Evolutionary conservation across 495 filamentous ascomycete genomes (phyloP).

Genomic region (Pseudoneurospora amorphoporcata): DNA sequence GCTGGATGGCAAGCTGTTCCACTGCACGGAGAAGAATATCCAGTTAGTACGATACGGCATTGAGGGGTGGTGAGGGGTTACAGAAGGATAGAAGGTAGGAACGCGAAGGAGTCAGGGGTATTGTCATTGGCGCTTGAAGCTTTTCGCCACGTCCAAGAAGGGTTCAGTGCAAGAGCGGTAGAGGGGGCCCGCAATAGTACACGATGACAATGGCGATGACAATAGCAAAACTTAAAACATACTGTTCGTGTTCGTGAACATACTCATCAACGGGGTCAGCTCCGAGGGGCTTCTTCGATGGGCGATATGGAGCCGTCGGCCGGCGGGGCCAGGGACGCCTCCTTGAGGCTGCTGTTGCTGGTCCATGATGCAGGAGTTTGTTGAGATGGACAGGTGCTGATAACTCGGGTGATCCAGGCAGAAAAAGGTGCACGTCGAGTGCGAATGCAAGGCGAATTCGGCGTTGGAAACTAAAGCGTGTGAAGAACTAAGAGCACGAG

Average conservation of each 20-base stretch:
- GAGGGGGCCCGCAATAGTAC: neutral
- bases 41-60: constrained; percentile 17
- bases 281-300: constrained; percentile 96
- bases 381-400: neutral
- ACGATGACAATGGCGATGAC: neutral
- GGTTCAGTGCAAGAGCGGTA: neutral
- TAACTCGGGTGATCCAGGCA: constrained; percentile 1
- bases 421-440: constrained; percentile 38
- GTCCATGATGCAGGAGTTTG: constrained; percentile 50
- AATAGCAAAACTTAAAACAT: constrained; percentile 21
- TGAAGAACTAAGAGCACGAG: neutral
- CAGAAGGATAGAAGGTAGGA: neutral
- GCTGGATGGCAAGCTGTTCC: constrained; percentile 97
- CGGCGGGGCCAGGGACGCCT: constrained; percentile 69
- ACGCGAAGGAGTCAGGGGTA: neutral
- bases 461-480: neutral
- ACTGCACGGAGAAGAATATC: constrained; percentile 39
- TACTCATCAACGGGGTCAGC: constrained; percentile 97
- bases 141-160: neutral
- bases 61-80: neutral
- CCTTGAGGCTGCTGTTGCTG: constrained; percentile 56
- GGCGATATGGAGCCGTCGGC: constrained; percentile 92
- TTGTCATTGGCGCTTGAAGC: neutral
- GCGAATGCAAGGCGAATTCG: constrained; percentile 22
- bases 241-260: constrained; percentile 50